Evolutionary conservation across 2,329 filamentous ascomycete species (phyloP), one percentile per base, ranked within the genome.

Genomic region (Ceratocystis smalleyi): DNA sequence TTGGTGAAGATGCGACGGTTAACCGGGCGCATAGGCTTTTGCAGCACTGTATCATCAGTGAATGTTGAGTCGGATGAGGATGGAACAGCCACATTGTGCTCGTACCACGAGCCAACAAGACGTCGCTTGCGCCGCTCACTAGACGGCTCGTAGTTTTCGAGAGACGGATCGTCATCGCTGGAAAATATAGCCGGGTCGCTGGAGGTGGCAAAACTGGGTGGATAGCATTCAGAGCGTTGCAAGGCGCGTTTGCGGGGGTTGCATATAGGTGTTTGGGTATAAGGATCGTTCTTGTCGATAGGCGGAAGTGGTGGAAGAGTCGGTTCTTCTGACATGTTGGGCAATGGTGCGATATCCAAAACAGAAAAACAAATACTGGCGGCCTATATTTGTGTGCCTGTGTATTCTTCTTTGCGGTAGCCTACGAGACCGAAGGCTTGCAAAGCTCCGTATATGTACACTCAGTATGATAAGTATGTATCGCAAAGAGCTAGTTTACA

Each of bases 121-220:
- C 81, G 79, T 75, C 88, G 89, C 67, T 80, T 79, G 68, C 79
- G 77, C 30, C 78, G 76, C 0, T 77, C 78, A 59, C 80, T 75
- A 27, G 77, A 75, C 30, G 65, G 63, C 49, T 64, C 62, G 70
- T 88, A 88, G 69, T 86, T 85, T 67, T 87, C 84, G 59, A 85
- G 72, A 1, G 81, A 80, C 2, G 83, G 83, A 65, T 88, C 85
- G 69, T 88, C 85, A 66, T 89, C 86, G 71, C 83, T 86, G 3
- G 85, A 88, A 73, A 89, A 89, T 30, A 88, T 72, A 60, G 83
- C 80, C 2, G 85, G 85, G 69, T 89, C 86, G 70, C 86, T 88
- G 22, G 85, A 88, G 70, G 84, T 83, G 70, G 78, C 77, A 68
- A 80, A 75, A 45, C 75, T 70, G 1, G 70, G 67, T 3, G 72